These are phyloP conservation scores for Fusarium sp. DNA, from an alignment of 2,329 filamentous ascomycete genomes.

Conservation along the genomic window DNA sequence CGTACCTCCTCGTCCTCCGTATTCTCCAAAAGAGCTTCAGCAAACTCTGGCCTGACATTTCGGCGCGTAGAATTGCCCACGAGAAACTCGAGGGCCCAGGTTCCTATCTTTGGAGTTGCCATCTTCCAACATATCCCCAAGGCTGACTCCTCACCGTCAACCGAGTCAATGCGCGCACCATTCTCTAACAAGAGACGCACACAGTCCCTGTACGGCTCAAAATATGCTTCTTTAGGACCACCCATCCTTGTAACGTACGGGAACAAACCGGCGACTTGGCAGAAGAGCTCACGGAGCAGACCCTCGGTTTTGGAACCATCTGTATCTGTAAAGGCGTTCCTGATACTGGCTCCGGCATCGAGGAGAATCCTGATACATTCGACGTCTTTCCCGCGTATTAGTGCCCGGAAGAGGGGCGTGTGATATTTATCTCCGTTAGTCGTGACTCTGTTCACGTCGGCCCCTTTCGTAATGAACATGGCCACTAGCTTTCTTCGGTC, in stretches of 20 bases:
- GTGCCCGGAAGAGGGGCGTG: not conserved
- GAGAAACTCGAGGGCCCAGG: constrained; percentile 3
- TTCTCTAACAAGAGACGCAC: not conserved
- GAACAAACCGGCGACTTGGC: not conserved
- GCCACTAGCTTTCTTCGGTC: not conserved
- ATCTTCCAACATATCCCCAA: not conserved
- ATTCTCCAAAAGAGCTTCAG: not conserved
- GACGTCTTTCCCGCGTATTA: not conserved
- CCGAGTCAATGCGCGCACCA: not conserved
- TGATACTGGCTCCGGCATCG: constrained; percentile 4
- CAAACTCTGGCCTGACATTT: not conserved
- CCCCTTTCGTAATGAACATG: not conserved
- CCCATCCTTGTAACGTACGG: not conserved
- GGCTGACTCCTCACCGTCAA: not conserved
- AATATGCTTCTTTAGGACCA: rapidly evolving
- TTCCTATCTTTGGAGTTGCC: not conserved
- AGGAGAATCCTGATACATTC: constrained; percentile 6
- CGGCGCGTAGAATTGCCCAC: not conserved
- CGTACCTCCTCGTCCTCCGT: too few species aligned
- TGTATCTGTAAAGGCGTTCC: not conserved
- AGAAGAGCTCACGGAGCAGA: not conserved
- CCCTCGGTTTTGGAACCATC: not conserved
- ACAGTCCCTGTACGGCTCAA: not conserved
- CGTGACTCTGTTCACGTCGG: constrained; percentile 1
- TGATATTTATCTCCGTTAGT: not conserved